These are phyloP conservation scores for Aspergillus proliferans DNA, from an alignment of 2,329 filamentous ascomycete species.

Conservation along the genomic window DNA sequence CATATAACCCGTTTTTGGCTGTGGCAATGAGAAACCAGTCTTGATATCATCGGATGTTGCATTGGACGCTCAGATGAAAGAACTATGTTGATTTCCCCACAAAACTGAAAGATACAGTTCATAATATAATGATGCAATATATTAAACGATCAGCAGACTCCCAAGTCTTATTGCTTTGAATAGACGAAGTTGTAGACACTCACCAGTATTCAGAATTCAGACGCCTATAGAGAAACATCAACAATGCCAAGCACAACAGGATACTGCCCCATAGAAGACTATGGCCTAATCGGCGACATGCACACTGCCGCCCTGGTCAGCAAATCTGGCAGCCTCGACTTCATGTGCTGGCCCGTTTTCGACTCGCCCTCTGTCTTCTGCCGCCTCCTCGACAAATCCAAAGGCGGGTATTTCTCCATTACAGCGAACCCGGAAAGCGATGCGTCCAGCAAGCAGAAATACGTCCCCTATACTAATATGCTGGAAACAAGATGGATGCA, in stretches of 20 bases:
- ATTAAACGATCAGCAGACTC: too few species aligned
- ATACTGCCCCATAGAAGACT: slow-evolving; percentile 58
- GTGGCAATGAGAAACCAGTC: too few species aligned
- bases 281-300: slow-evolving; percentile 77
- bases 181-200: too few species aligned
- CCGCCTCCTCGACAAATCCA: slow-evolving; percentile 60
- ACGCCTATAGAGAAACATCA: too few species aligned
- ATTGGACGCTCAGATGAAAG: too few species aligned
- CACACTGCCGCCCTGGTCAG: slow-evolving; percentile 69
- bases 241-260: not conserved
- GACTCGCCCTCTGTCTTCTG: slow-evolving; percentile 73
- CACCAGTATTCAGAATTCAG: too few species aligned
- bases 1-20: too few species aligned
- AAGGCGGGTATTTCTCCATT: slow-evolving; percentile 65
- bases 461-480: slow-evolving; percentile 68
- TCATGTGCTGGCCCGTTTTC: slow-evolving; percentile 77
- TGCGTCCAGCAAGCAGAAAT: slow-evolving; percentile 68
- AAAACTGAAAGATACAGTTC: too few species aligned
- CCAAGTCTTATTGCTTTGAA: too few species aligned
- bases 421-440: slow-evolving; percentile 43
- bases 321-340: slow-evolving; percentile 67
- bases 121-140: too few species aligned
- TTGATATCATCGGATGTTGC: too few species aligned
- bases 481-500: slow-evolving; percentile 72
- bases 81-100: too few species aligned